phyloP scores from a whole-genome alignment of 2,329 filamentous ascomycete species.

The Colletotrichum graminicola region DNA sequence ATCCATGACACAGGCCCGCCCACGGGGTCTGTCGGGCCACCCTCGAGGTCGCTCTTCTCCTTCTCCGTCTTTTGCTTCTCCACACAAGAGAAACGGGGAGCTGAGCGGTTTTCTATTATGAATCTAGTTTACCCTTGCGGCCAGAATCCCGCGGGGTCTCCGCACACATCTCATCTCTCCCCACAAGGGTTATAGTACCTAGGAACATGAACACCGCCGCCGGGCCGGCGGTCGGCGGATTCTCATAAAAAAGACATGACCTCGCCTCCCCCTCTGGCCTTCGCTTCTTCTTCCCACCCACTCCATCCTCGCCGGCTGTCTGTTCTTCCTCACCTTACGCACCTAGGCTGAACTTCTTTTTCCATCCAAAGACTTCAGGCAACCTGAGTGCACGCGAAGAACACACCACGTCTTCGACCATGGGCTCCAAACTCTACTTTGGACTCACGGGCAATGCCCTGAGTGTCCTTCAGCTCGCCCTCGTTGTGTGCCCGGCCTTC shows the following conservation, averaged over 20 bases:
- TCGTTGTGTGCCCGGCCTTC: constrained; percentile 59
- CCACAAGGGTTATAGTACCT: constrained; percentile 29
- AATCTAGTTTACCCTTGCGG: constrained; percentile 31
- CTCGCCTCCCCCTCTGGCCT: background rate
- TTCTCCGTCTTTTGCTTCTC: constrained; percentile 40
- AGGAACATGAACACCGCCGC: constrained; percentile 25
- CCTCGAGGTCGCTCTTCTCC: constrained; percentile 12
- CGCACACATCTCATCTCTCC: constrained; percentile 30
- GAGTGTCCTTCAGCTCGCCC: constrained; percentile 53
- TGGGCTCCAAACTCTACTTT: constrained; percentile 44
- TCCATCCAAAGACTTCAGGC: constrained; percentile 24
- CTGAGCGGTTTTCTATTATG: constrained; percentile 33
- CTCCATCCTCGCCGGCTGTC: constrained; percentile 26
- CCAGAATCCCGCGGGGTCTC: constrained; percentile 42
- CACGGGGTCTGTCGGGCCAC: background rate
- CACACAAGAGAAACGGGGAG: constrained; percentile 31
- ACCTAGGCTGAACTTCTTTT: constrained; percentile 13
- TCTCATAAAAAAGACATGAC: constrained; percentile 25
- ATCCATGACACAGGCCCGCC: constrained; percentile 25
- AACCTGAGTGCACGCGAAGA: constrained; percentile 12
- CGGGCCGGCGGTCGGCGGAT: background rate
- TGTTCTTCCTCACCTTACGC: constrained; percentile 8
- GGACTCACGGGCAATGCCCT: constrained; percentile 54
- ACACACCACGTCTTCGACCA: constrained; percentile 24
- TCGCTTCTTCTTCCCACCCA: background rate